Evolutionary conservation across 345 rosid species (phyloP), one percentile per base, ranked within the genome.

Genomic region (Aquilaria yunnanensis): DNA sequence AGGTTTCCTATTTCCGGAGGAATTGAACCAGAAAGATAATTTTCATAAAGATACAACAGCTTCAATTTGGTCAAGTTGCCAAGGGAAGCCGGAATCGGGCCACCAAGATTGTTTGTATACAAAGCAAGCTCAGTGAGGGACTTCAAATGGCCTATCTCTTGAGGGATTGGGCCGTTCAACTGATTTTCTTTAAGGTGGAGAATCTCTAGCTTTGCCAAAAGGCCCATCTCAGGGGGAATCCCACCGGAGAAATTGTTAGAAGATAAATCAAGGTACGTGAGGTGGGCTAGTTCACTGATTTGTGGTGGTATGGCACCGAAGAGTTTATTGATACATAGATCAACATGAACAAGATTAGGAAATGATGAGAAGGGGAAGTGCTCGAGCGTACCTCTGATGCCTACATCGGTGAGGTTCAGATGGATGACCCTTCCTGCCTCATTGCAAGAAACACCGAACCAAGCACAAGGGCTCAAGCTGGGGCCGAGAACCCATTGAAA

Each of bases 1-100:
- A 80, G 48, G 8, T 45, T 61, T 52, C 75, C 77, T 2, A 77
- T 9, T 12, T 74, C 52, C n/a, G 49, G 13, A 9, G 81, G 79
- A 14, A 72, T 64, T 16, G 41, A 47, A 32, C 71, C 71, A 0
- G 56, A 31, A 46, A 75, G 71, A 2, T 12, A 32, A 54, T 75
- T 75, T 46, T 48, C 29, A 46, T 43, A 31, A 12, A 75, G 65
- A 59, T 66, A 31, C 37, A 69, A 57, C 2, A 0, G 0, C 5
- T 30, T 12, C 5, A 70, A 46, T 1, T 33, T 70, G 4, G 47
- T 62, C 11, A 70, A 43, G 12, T 67, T 74, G 32, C 55, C 56
- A 0, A 67, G 13, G 47, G 57, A 61, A 53, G 66, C 11, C 14
- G 72, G 66, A 33, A 68, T 55, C 4, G 32, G 13, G 30, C 72